phyloP scores from a whole-genome alignment of 768 basidiomycete species.

The Tylopilus intermedius region DNA sequence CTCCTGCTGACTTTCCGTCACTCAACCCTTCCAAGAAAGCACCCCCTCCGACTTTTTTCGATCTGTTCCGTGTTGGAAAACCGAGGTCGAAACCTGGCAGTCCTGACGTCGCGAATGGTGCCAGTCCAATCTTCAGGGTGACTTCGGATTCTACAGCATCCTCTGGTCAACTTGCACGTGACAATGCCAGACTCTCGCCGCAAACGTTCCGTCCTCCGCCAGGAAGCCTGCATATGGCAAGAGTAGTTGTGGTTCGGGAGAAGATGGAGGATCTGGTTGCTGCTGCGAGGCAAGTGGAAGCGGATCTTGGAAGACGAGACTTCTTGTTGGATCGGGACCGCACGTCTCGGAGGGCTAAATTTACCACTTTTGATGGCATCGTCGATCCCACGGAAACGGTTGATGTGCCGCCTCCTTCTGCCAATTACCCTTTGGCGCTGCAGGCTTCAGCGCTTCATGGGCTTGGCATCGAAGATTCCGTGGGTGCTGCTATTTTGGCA shows the following conservation, averaged over 20 bases:
- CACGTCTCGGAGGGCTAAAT: conserved; percentile 35
- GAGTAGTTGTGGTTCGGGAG: conserved; percentile 82
- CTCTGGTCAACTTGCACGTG: conserved; percentile 37
- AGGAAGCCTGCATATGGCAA: conserved; percentile 41
- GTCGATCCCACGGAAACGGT: conserved; percentile 84
- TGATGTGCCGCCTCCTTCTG: conserved; percentile 67
- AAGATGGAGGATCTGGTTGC: conserved; percentile 65
- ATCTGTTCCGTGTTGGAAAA: conserved; percentile 66
- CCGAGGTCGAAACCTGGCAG: conserved; percentile 60
- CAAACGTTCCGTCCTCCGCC: conserved; percentile 31
- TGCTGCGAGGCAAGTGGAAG: conserved; percentile 73
- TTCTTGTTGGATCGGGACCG: conserved; percentile 43
- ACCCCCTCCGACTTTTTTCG: conserved; percentile 50
- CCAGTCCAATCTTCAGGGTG: conserved; percentile 52
- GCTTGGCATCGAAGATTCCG: conserved; percentile 67
- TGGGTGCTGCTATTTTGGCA: conserved; percentile 72
- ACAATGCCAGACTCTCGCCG: conserved; percentile 34
- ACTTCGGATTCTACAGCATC: conserved; percentile 60
- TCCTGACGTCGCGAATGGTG: conserved; percentile 37
- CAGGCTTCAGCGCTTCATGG: conserved; percentile 72
- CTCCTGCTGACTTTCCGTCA: conserved; percentile 56
- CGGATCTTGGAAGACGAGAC: conserved; percentile 58
- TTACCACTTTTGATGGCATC: conserved; percentile 46
- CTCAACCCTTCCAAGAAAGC: conserved; percentile 39
- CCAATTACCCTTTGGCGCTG: conserved; percentile 66